phyloP scores from a whole-genome alignment of 2,329 filamentous ascomycete genomes.

The Tolypocladium amazonense region DNA sequence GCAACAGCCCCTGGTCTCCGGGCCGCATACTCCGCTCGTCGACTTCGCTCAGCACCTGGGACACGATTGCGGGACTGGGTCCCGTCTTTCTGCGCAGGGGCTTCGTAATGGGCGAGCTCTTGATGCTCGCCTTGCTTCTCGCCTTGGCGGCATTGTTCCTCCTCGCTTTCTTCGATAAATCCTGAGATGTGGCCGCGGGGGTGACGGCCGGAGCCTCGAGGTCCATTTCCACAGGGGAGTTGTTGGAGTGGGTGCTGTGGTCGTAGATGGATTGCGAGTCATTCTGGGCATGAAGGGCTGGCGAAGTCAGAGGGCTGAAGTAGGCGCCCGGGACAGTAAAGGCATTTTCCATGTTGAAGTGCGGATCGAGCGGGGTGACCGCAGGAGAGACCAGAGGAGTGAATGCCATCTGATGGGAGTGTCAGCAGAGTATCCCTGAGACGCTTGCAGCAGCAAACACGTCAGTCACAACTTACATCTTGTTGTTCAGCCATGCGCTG shows the following conservation, averaged over 20 bases:
- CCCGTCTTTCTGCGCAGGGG: constrained; percentile 44
- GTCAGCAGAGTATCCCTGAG: neutral
- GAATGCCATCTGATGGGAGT: constrained; percentile 52
- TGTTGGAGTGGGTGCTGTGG: constrained; percentile 32
- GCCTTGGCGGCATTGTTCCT: constrained; percentile 43
- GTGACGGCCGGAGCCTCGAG: constrained; percentile 31
- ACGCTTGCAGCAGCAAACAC: neutral
- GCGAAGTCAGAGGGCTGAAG: constrained; percentile 76
- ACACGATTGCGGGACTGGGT: constrained; percentile 44
- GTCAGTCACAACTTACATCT: constrained; percentile 36
- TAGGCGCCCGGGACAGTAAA: constrained; percentile 61
- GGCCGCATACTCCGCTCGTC: constrained; percentile 26
- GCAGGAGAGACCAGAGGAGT: constrained; percentile 78
- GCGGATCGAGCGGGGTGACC: constrained; percentile 66
- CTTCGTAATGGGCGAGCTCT: constrained; percentile 65
- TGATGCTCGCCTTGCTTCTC: constrained; percentile 41
- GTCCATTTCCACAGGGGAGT: constrained; percentile 49
- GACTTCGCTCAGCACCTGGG: constrained; percentile 44
- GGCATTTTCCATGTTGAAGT: constrained; percentile 48
- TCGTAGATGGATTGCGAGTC: constrained; percentile 37
- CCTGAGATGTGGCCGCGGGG: constrained; percentile 30
- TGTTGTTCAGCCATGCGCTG: constrained; percentile 59
- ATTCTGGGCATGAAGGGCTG: constrained; percentile 64
- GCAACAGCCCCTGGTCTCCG: constrained; percentile 24
- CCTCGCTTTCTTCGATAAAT: constrained; percentile 39